Conservation (phyloP, 306 rosid genomes). For the Lagenaria siceraria region DNA sequence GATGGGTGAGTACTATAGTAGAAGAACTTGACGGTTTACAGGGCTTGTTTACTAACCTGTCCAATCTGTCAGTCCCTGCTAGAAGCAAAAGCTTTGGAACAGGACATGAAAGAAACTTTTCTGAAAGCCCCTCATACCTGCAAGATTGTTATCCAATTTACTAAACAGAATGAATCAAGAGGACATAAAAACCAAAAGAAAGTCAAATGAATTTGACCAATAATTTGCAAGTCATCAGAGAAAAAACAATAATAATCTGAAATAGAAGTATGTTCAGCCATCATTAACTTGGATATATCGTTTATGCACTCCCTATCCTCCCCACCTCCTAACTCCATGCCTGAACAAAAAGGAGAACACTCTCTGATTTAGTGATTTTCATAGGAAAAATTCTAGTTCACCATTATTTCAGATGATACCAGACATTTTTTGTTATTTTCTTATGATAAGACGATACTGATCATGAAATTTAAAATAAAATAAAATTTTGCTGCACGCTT, state of each 20-base stretch:
- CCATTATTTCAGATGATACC: background rate
- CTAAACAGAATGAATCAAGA: background rate
- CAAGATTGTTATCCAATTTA: background rate
- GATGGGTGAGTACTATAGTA: background rate
- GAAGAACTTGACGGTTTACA: background rate
- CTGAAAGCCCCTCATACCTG: constrained; percentile 99
- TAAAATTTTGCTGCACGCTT: background rate
- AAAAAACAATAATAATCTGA: background rate
- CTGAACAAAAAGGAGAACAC: background rate
- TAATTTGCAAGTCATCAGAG: background rate
- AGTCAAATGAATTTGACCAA: background rate
- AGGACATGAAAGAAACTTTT: constrained; percentile 61
- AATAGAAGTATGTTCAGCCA: background rate
- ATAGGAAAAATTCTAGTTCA: background rate
- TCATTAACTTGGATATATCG: background rate
- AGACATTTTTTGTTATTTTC: background rate
- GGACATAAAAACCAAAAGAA: background rate
- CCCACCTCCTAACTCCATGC: background rate
- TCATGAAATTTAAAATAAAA: background rate
- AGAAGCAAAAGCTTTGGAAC: constrained; percentile 83
- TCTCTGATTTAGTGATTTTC: background rate
- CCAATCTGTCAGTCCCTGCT: constrained; percentile 96
- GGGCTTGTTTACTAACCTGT: constrained; percentile 39
- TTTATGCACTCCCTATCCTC: background rate
- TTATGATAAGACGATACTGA: background rate